These are phyloP conservation scores for Debaryomyces hansenii DNA, from an alignment of 805 yeast species.

Conservation along the genomic window DNA sequence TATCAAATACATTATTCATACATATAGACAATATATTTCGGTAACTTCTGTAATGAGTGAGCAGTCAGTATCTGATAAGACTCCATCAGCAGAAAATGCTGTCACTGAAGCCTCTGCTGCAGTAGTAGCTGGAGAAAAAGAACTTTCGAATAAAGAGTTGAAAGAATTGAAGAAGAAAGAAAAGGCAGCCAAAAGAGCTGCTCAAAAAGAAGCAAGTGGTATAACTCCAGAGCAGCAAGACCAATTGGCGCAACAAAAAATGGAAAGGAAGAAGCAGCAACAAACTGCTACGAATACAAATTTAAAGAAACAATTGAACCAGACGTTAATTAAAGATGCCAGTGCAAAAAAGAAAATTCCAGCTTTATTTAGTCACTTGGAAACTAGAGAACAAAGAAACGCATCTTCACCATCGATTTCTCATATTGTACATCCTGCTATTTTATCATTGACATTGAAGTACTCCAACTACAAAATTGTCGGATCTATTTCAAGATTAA, in stretches of 20 bases:
- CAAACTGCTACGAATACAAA: conserved; percentile 48
- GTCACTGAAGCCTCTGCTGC: neutral
- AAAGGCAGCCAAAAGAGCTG: conserved; percentile 91
- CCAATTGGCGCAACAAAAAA: conserved; percentile 42
- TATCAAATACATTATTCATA: no score
- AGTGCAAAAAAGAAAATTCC: conserved; percentile 49
- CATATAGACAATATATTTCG: no score
- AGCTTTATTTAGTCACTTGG: conserved; percentile 74
- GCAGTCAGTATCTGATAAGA: neutral
- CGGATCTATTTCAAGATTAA: conserved; percentile 86
- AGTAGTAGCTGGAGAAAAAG: conserved; percentile 1
- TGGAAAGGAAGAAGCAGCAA: conserved; percentile 39
- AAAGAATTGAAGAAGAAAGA: conserved; percentile 87
- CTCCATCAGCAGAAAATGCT: neutral
- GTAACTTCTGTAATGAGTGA: conserved; percentile 1
- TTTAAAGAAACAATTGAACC: conserved; percentile 53
- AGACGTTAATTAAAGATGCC: conserved; percentile 46
- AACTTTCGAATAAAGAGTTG: conserved; percentile 71
- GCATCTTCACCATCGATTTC: conserved; percentile 56
- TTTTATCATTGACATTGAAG: conserved; percentile 74
- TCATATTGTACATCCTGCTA: conserved; percentile 82
- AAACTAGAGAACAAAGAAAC: conserved; percentile 74
- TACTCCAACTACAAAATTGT: conserved; percentile 82
- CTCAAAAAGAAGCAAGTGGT: conserved; percentile 71
- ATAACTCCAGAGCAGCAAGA: conserved; percentile 48